Evolutionary conservation across 345 rosid genomes (phyloP).

Genomic region (Citrus sp.): DNA sequence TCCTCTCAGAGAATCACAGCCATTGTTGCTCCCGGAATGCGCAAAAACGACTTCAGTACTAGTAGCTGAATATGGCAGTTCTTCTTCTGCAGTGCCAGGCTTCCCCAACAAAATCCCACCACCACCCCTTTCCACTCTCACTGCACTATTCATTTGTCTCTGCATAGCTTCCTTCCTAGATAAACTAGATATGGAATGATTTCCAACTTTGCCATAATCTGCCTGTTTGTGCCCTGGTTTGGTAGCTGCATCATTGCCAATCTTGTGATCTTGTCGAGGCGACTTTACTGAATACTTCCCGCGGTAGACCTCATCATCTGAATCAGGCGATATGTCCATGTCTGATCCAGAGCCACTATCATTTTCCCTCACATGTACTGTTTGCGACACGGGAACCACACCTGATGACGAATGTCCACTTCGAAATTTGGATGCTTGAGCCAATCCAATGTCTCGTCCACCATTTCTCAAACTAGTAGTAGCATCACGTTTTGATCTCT

Average conservation of each 20-base stretch:
- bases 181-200: too few relatives aligned
- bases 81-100: constrained; percentile 32
- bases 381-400: constrained; percentile 29
- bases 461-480: constrained; percentile 29
- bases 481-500: constrained; percentile 29
- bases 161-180: too few relatives aligned
- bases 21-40: constrained; percentile 33
- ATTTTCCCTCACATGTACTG: constrained; percentile 28
- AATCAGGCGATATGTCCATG: constrained; percentile 56
- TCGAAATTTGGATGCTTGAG: constrained; percentile 34
- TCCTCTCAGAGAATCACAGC: constrained; percentile 33
- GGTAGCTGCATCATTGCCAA: constrained; percentile 20
- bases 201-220: constrained; percentile 4
- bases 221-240: constrained; percentile 20
- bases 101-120: too few relatives aligned
- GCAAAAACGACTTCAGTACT: constrained; percentile 58
- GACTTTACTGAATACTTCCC: constrained; percentile 41
- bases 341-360: constrained; percentile 56
- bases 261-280: constrained; percentile 54
- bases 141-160: too few relatives aligned
- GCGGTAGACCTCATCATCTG: constrained; percentile 53
- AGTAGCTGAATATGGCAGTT: constrained; percentile 57
- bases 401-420: constrained; percentile 41
- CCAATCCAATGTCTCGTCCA: constrained; percentile 32
- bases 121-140: too few relatives aligned